Evolutionary conservation across 2,329 filamentous ascomycete genomes (phyloP), one percentile per base, ranked within the genome.

Genomic region (Aspergillus calidoustus): DNA sequence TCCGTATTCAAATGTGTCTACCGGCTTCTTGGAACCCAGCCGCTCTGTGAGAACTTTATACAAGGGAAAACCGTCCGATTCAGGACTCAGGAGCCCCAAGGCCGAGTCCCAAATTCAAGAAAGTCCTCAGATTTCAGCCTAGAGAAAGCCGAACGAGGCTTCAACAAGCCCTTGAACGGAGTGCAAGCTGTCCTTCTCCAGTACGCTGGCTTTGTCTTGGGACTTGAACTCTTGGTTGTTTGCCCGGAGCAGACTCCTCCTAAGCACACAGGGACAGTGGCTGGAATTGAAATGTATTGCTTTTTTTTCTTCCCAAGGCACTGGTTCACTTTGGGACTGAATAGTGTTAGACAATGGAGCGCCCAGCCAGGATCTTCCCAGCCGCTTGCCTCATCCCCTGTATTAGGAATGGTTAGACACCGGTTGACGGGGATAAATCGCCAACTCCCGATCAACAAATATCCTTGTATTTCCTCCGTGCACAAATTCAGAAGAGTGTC

Each of bases 231-330:
- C 34, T 41, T 38, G 11, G 34, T 38, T 15, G 34, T 41, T 15
- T 41, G 9, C 34, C 25, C 54, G 31, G 54, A 56, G 19, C 44
- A 56, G 23, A 41, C 44, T 49, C 43, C 38, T 48, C 54, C 44
- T 49, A 41, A 41, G 34, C 34, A 41, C 11, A 15, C 11, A 41
- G 34, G 15, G 15, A 41, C 11, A 15, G 15, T 11, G 15, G 34
- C 34, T 41, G 34, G 15, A 49, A 28, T 28, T 8, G 13, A 43
- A 28, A 54, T 22, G 38, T 15, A 8, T 46, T 54, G 52, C 52
- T 46, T 54, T 54, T 54, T 54, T 54, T 28, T 22, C 22, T 15
- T 54, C 38, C 30, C 19, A 23, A 17, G 19, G 6, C 13, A 28
- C 34, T n/a, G n/a, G 50, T 41, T n/a, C 23, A 46, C 41, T 48